phyloP scores from a whole-genome alignment of 805 yeast genomes.

The Ogataea kodamae region DNA sequence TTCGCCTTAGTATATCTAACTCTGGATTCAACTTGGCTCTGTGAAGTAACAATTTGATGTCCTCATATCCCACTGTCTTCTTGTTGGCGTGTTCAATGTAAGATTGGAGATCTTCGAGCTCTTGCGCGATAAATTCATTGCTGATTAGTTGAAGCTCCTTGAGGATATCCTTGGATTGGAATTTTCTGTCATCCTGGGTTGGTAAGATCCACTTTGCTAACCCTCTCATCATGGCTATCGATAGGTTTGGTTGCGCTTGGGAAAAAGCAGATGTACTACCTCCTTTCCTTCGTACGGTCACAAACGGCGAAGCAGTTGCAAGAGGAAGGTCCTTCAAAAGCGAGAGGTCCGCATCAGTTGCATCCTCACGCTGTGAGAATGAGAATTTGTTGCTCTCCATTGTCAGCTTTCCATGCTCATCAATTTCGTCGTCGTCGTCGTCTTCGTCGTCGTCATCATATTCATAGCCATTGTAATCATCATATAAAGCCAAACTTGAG shows the following conservation, averaged over 20 bases:
- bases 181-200: conserved; percentile 13
- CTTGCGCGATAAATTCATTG: conserved; percentile 34
- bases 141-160: conserved; percentile 33
- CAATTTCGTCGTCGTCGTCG: conserved; percentile 13
- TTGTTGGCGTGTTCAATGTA: conserved; percentile 34
- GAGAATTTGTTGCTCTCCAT: conserved; percentile 1
- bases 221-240: conserved; percentile 14
- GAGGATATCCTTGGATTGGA: conserved; percentile 23
- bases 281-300: conserved; percentile 15
- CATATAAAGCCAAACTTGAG: conserved; percentile 5
- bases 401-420: conserved; percentile 4
- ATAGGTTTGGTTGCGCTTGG: conserved; percentile 9
- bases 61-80: conserved; percentile 31
- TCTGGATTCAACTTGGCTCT: conserved; percentile 24
- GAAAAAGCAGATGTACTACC: conserved; percentile 4
- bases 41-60: conserved; percentile 34
- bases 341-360: conserved; percentile 20
- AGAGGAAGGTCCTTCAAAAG: conserved; percentile 9
- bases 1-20: conserved; percentile 13
- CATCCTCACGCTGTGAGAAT: too few species aligned
- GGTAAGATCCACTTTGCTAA: conserved; percentile 20
- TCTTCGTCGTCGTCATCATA: conserved; percentile 16
- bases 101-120: conserved; percentile 34
- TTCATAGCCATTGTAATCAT: conserved; percentile 1
- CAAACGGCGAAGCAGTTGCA: conserved; percentile 13